A percentile compares a stretch with the other conserved stretches of the same genome.
phyloP scores from a whole-genome alignment of 306 rosid genomes.

The Pueraria montana region DNA sequence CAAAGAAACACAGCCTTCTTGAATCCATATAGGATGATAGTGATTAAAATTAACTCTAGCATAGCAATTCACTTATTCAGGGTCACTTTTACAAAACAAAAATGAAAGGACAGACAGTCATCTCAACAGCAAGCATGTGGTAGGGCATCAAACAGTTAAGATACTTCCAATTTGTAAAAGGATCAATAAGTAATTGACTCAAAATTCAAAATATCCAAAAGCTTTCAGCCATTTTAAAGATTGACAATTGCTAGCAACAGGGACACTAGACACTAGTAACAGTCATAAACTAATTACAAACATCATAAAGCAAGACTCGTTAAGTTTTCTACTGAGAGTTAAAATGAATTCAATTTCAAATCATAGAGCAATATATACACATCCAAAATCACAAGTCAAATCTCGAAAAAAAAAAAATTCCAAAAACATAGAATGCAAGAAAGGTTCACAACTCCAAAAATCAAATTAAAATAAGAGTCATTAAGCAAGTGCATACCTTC shows the following conservation, averaged over 20 bases:
- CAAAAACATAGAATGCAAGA: background rate
- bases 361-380: background rate
- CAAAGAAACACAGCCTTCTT: constrained; percentile 10
- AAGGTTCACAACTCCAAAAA: background rate
- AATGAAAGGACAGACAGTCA: background rate
- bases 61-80: constrained; percentile 1
- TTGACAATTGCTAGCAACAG: constrained; percentile 1
- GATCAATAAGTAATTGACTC: constrained; percentile 20
- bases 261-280: background rate
- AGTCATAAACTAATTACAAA: constrained; percentile 12
- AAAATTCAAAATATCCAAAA: background rate
- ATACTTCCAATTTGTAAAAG: constrained; percentile 8
- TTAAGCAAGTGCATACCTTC: constrained; percentile 60
- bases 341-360: background rate
- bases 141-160: background rate
- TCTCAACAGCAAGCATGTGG: background rate
- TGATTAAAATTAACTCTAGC: constrained; percentile 25
- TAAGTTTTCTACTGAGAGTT: constrained; percentile 10
- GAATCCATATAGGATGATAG: background rate
- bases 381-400: background rate
- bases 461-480: background rate
- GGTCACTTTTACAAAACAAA: background rate
- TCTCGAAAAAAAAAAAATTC: background rate
- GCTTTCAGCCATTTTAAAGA: constrained; percentile 12
- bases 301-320: constrained; percentile 1